Conservation (phyloP, 768 basidiomycete genomes). For the Asterophora lycoperdoides region DNA sequence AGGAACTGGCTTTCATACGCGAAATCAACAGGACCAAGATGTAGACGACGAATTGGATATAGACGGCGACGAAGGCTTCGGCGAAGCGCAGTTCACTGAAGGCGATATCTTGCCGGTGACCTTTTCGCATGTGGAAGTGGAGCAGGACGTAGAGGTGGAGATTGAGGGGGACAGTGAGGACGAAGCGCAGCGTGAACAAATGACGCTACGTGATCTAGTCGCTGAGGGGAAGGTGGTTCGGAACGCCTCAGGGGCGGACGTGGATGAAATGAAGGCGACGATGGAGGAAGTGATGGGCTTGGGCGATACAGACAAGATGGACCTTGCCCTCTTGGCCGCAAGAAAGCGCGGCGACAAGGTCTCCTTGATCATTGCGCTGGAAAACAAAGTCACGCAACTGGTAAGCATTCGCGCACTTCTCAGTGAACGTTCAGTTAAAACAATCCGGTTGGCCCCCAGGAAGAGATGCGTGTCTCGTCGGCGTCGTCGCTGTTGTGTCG, state of each 20-base stretch:
- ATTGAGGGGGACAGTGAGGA: slow-evolving; percentile 36
- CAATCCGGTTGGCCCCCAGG: slow-evolving; percentile 27
- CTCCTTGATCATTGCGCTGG: slow-evolving; percentile 51
- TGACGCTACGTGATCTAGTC: slow-evolving; percentile 49
- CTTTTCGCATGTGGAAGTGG: slow-evolving; percentile 20
- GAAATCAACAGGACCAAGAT: slow-evolving; percentile 52
- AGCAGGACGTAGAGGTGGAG: slow-evolving; percentile 40
- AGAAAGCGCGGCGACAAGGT: slow-evolving; percentile 43
- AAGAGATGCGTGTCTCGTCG: slow-evolving; percentile 38
- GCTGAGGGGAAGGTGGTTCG: slow-evolving; percentile 43
- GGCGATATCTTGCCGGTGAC: slow-evolving; percentile 52
- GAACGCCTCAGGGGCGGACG: slow-evolving; percentile 16
- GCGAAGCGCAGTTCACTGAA: slow-evolving; percentile 74
- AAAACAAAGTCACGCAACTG: slow-evolving; percentile 55
- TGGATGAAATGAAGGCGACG: slow-evolving; percentile 25
- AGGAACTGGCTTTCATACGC: slow-evolving; percentile 74
- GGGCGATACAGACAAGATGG: slow-evolving; percentile 42
- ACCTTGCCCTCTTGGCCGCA: slow-evolving; percentile 47
- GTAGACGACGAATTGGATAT: slow-evolving; percentile 79
- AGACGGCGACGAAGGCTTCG: slow-evolving; percentile 73
- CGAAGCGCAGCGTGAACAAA: slow-evolving; percentile 28
- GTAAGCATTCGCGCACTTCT: slow-evolving; percentile 29
- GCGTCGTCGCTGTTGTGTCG: slow-evolving; percentile 55
- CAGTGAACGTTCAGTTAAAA: neutral
- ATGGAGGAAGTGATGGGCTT: slow-evolving; percentile 38